Evolutionary conservation across 176 grass and related monocot genomes (phyloP).

Genomic region (Triticum urartu): DNA sequence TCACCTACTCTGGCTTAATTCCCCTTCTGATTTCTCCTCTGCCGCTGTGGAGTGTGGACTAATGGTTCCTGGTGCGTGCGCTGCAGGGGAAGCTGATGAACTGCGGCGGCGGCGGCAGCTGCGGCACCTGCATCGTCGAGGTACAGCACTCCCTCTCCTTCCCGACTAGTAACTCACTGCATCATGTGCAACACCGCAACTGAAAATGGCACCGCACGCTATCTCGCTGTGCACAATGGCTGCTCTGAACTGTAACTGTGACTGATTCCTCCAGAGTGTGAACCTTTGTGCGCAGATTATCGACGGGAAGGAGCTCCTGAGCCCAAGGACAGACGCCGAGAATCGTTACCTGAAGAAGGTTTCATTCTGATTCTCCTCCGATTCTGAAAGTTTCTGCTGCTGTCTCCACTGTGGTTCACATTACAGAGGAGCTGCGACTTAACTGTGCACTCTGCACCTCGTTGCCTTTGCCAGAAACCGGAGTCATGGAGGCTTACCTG

Average conservation of each 20-base stretch:
- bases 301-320: constrained; percentile 72
- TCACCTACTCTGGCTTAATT: not conserved
- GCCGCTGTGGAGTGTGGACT: not conserved
- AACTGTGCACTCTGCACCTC: not conserved
- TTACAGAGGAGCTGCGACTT: not conserved
- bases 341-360: constrained; percentile 81
- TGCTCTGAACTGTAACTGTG: not conserved
- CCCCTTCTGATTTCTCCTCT: not conserved
- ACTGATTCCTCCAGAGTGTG: not conserved
- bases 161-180: not conserved
- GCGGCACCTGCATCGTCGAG: constrained; percentile 94
- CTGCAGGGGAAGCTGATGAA: constrained; percentile 93
- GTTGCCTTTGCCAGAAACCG: constrained; percentile 55
- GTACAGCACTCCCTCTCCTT: constrained; percentile 25
- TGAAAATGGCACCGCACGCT: not conserved
- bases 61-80: not conserved
- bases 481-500: constrained; percentile 93
- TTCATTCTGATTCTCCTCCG: not conserved
- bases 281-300: constrained; percentile 53
- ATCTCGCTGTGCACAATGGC: not conserved
- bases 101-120: constrained; percentile 88
- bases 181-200: not conserved
- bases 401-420: not conserved
- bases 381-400: not conserved
- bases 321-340: constrained; percentile 69